phyloP scores from a whole-genome alignment of 2,329 filamentous ascomycete species.

The Claviceps pusilla region DNA sequence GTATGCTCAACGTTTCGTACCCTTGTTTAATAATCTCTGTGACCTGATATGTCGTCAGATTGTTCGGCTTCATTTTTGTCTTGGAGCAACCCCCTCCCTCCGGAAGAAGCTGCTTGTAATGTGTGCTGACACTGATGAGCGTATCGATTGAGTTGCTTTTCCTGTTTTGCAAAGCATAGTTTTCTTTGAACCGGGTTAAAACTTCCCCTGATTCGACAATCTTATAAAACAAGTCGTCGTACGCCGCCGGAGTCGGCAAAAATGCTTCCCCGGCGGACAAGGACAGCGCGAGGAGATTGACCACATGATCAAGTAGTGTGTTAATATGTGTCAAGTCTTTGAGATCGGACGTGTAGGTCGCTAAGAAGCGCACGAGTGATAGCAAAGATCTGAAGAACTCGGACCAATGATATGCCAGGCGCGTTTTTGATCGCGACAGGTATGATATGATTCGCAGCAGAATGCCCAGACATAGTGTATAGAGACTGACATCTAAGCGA shows the following conservation, averaged over 20 bases:
- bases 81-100: constrained; percentile 26
- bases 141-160: constrained; percentile 64
- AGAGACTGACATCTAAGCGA: constrained; percentile 70
- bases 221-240: constrained; percentile 98
- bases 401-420: constrained; percentile 83
- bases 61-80: constrained; percentile 36
- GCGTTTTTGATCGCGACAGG: constrained; percentile 65
- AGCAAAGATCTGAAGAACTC: constrained; percentile 85
- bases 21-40: constrained; percentile 88
- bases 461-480: constrained; percentile 67
- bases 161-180: constrained; percentile 47
- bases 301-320: constrained; percentile 58
- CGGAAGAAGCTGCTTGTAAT: constrained; percentile 74
- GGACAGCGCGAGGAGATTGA: constrained; percentile 70
- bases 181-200: constrained; percentile 66
- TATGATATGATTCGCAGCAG: constrained; percentile 72
- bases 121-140: constrained; percentile 63
- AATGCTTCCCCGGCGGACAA: constrained; percentile 82
- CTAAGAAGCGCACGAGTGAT: constrained; percentile 77
- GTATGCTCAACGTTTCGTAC: constrained; percentile 86
- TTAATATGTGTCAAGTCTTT: constrained; percentile 53
- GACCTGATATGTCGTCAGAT: constrained; percentile 71
- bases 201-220: constrained; percentile 82
- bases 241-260: constrained; percentile 69
- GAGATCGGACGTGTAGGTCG: constrained; percentile 69